Evolutionary conservation across 2,329 filamentous ascomycete species (phyloP).

Genomic region (Herpotrichia juniperi): DNA sequence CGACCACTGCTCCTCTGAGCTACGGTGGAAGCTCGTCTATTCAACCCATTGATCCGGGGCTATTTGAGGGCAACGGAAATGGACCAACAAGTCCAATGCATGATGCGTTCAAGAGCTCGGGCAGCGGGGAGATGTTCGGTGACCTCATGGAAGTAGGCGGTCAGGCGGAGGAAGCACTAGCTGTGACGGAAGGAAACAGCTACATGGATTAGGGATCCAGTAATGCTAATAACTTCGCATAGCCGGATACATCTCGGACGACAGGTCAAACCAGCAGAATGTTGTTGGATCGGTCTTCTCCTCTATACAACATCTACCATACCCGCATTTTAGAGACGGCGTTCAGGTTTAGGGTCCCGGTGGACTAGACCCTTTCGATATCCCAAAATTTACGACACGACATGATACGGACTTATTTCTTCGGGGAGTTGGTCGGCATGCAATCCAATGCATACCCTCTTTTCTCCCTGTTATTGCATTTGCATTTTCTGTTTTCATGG

Average conservation of each 20-base stretch:
- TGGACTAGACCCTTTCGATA: constrained; percentile 8
- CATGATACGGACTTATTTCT: constrained; percentile 17
- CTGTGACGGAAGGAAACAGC: constrained; percentile 40
- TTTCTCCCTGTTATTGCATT: constrained; percentile 1
- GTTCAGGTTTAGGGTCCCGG: not conserved
- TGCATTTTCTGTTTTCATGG: constrained; percentile 1
- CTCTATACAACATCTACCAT: not conserved
- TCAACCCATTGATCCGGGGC: constrained; percentile 42
- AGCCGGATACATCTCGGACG: not conserved
- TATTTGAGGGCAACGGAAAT: constrained; percentile 40
- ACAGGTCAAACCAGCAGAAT: not conserved
- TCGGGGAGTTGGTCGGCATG: not conserved
- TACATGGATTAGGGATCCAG: constrained; percentile 36
- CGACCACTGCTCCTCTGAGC: constrained; percentile 34
- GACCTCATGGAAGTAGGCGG: constrained; percentile 43
- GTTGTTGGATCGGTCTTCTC: not conserved
- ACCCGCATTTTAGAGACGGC: not conserved
- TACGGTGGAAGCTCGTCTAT: constrained; percentile 36
- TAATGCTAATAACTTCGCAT: not conserved
- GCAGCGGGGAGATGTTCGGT: constrained; percentile 42
- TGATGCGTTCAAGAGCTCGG: constrained; percentile 45
- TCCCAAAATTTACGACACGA: constrained; percentile 19
- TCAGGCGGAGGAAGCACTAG: constrained; percentile 46
- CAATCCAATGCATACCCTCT: not conserved
- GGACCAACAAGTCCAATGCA: constrained; percentile 42